phyloP scores from a whole-genome alignment of 2,329 filamentous ascomycete genomes.

The Fusarium chuoi region DNA sequence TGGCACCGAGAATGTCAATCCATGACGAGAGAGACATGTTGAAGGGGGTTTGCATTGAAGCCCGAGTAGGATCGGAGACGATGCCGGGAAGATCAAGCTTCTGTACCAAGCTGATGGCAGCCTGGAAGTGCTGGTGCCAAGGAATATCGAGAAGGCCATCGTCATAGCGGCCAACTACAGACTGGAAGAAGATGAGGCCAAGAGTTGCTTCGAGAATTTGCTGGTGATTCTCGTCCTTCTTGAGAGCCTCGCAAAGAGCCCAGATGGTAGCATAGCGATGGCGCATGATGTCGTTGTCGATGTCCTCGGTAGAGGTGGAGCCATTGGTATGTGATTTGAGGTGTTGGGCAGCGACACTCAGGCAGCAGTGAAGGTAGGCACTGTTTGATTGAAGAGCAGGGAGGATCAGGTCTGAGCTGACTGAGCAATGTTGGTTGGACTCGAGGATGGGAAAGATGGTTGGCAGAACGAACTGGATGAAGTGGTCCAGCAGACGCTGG shows the following conservation, averaged over 20 bases:
- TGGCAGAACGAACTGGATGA: constrained; percentile 86
- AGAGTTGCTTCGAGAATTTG: constrained; percentile 92
- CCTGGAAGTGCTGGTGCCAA: constrained; percentile 97
- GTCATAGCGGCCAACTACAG: constrained; percentile 85
- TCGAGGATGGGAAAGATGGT: constrained; percentile 93
- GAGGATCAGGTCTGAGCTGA: constrained; percentile 83
- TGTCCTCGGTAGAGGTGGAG: constrained; percentile 72
- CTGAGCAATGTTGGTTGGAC: constrained; percentile 85
- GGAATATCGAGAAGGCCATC: constrained; percentile 90
- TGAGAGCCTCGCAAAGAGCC: constrained; percentile 83
- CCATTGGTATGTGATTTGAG: constrained; percentile 77
- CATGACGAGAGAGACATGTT: constrained; percentile 94
- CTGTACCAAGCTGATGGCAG: constrained; percentile 84
- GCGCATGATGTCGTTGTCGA: constrained; percentile 90
- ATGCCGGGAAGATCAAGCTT: constrained; percentile 82
- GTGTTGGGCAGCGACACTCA: constrained; percentile 93
- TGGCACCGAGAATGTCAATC: constrained; percentile 97
- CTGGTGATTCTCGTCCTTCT: constrained; percentile 82
- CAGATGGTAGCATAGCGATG: constrained; percentile 91
- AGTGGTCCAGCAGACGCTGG: constrained; percentile 87
- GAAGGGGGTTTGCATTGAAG: constrained; percentile 74
- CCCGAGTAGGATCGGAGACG: constrained; percentile 69
- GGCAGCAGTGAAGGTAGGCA: constrained; percentile 92
- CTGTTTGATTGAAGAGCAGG: constrained; percentile 91
- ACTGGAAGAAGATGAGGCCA: constrained; percentile 96